phyloP scores from a whole-genome alignment of 306 rosid genomes.

The Datisca glomerata region DNA sequence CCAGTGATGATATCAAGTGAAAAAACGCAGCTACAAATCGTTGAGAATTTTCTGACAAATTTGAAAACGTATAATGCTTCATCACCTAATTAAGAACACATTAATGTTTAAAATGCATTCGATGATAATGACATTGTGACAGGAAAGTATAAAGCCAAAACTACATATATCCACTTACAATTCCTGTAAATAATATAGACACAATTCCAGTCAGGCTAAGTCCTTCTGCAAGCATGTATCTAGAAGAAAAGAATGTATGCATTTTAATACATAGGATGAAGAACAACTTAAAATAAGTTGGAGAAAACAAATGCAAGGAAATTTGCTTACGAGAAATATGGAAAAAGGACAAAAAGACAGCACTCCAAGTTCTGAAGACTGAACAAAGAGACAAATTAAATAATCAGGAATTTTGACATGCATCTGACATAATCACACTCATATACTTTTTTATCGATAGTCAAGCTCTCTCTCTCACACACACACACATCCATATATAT shows the following conservation, averaged over 20 bases:
- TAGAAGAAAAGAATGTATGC: slow-evolving; percentile 15
- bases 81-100: slow-evolving; percentile 57
- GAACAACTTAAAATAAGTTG: slow-evolving; percentile 1
- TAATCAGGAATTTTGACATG: no score
- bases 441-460: no score
- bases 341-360: slow-evolving; percentile 95
- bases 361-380: slow-evolving; percentile 98
- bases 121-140: slow-evolving; percentile 2
- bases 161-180: slow-evolving; percentile 43
- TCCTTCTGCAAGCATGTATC: slow-evolving; percentile 99
- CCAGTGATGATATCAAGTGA: slow-evolving; percentile 89
- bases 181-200: slow-evolving; percentile 93
- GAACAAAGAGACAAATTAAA: slow-evolving; percentile 21
- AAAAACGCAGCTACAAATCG: slow-evolving; percentile 81
- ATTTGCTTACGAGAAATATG: slow-evolving; percentile 86
- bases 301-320: slow-evolving; percentile 13
- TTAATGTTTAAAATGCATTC: slow-evolving; percentile 2
- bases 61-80: slow-evolving; percentile 92
- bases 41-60: slow-evolving; percentile 90
- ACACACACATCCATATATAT: no score
- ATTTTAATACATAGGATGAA: slow-evolving; percentile 8
- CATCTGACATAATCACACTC: no score
- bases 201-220: slow-evolving; percentile 94
- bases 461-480: no score
- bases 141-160: slow-evolving; percentile 1